Evolutionary conservation across 768 basidiomycete species (phyloP).

Genomic region (Imleria badia): DNA sequence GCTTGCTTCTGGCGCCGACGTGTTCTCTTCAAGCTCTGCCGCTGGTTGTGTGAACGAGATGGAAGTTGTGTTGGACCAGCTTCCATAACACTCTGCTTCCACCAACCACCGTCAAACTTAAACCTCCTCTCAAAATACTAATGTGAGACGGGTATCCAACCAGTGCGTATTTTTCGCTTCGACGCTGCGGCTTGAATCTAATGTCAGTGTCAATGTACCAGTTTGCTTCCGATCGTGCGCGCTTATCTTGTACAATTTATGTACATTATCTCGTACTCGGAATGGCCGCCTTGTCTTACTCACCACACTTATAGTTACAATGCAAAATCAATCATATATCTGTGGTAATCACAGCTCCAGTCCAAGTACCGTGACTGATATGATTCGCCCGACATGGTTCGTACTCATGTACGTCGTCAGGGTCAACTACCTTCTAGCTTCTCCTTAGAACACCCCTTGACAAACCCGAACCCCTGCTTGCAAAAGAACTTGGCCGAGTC

Average conservation of each 20-base stretch:
- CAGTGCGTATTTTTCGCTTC: not conserved
- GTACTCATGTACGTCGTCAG: no score
- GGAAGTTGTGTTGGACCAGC: constrained; percentile 62
- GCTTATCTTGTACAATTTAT: no score
- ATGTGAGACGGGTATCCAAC: not conserved
- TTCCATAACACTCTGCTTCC: constrained; percentile 2
- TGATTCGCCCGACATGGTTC: no score
- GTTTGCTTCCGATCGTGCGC: not conserved
- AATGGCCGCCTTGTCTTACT: no score
- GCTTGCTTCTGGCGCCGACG: constrained; percentile 73
- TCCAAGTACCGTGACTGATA: no score
- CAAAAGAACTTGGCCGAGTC: constrained; percentile 22
- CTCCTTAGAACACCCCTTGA: constrained; percentile 26
- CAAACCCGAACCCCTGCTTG: constrained; percentile 26
- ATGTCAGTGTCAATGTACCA: not conserved
- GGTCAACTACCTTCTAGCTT: constrained; percentile 18
- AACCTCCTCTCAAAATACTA: not conserved
- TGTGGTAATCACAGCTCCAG: no score
- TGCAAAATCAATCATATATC: no score
- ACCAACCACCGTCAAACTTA: not conserved
- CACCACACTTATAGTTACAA: no score
- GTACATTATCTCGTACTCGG: no score
- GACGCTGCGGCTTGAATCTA: not conserved
- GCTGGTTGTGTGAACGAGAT: constrained; percentile 57
- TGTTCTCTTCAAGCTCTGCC: constrained; percentile 51